Evolutionary conservation across 768 basidiomycete species (phyloP), one percentile per base, ranked within the genome.

Genomic region (Heimioporus sp.): DNA sequence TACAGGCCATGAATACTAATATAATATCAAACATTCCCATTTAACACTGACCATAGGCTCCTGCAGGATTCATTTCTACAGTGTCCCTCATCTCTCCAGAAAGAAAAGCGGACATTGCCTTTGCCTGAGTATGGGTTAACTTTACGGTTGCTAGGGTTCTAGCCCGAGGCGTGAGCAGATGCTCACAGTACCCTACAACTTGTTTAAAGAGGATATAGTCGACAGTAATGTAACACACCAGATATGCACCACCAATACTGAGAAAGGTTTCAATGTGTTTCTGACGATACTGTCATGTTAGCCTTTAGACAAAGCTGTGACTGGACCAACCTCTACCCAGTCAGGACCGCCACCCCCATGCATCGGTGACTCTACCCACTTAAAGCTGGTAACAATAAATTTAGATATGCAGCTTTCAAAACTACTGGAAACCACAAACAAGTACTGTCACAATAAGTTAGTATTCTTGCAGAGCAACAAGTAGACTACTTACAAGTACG

Each of bases 1-100:
- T 16, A 34, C 49, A 49, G 30, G 12, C 4, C 16, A 55, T 42
- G 36, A 19, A 28, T 5, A 4, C 24, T 28, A 5, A 21, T 30
- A 44, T 21, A 16, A 51, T 21, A 21, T 24, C n/a, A 24, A 43
- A 24, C 17, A 3, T 19, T 36, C 19, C 24, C 21, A 40, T 43
- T 19, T 34, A 17, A 17, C 10, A 56, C 74, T 28, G 44, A 86
- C 86, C 85, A 65, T 90, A 89, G 44, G 85, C 82, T 15, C 87
- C 90, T 13, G 86, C 88, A 13, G 87, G 87, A 63, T 87, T 84
- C 72, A 94, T 78, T 63, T 91, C 83, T 5, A 92, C 90, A 0
- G 92, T 95, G 58, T 96, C 92, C 65, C 87, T 87, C 86, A 98
- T 97, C 71, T 98, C 96, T 11, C 96, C 96, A 0, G 91, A 93